Percentiles rank a stretch among this genome's conserved stretches.
phyloP scores from a whole-genome alignment of 2,329 filamentous ascomycete genomes.

The Escovopsis weberi region DNA sequence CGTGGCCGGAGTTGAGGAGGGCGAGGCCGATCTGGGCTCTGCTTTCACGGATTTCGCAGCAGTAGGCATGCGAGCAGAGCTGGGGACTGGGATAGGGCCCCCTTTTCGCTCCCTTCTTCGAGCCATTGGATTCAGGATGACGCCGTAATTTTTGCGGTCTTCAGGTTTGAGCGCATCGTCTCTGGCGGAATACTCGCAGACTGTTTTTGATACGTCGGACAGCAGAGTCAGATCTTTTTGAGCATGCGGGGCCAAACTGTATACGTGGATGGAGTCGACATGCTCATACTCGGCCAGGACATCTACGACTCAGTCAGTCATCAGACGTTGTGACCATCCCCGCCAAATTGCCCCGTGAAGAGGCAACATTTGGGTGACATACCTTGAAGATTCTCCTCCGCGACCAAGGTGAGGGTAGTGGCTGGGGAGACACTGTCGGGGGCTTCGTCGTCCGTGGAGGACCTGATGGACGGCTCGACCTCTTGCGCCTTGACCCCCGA shows the following conservation, averaged over 20 bases:
- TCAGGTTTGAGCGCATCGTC: constrained; percentile 38
- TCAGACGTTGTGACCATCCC: too few relatives aligned
- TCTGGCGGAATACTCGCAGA: constrained; percentile 37
- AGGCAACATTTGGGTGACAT: not conserved
- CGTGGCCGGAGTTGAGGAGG: constrained; percentile 5
- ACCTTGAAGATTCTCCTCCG: constrained; percentile 61
- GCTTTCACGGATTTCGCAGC: constrained; percentile 16
- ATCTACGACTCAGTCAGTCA: constrained; percentile 28
- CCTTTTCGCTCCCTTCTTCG: constrained; percentile 31
- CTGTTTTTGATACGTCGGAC: constrained; percentile 52
- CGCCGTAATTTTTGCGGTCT: constrained; percentile 49
- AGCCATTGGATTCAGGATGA: constrained; percentile 61
- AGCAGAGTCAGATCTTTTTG: constrained; percentile 57
- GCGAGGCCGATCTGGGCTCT: constrained; percentile 13
- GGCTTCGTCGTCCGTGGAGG: too few relatives aligned
- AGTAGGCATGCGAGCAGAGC: constrained; percentile 13
- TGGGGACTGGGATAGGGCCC: constrained; percentile 10
- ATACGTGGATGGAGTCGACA: constrained; percentile 72
- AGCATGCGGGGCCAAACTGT: constrained; percentile 62
- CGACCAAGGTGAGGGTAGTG: constrained; percentile 49
- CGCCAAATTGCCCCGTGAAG: too few relatives aligned
- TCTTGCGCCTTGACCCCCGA: constrained; percentile 48
- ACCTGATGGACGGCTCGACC: too few relatives aligned
- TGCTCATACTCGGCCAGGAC: constrained; percentile 52
- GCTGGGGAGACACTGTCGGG: constrained; percentile 18